Conservation (phyloP, 768 basidiomycete genomes). For the Hygrophoropsis aurantiaca region DNA sequence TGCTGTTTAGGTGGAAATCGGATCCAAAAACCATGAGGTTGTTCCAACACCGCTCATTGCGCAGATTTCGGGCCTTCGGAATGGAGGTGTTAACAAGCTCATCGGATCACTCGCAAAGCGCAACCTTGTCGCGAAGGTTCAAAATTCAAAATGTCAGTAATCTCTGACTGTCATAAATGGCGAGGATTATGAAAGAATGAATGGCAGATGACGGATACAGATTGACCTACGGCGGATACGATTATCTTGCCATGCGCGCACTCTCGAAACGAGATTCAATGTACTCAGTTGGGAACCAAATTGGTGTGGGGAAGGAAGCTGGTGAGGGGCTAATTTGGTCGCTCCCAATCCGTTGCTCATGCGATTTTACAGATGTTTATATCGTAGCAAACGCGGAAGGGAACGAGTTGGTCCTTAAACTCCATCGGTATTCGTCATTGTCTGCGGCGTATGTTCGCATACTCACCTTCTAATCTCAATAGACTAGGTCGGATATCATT, state of each 20-base stretch:
- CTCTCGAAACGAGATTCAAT: conserved; percentile 88
- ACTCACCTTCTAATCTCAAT: conserved; percentile 8
- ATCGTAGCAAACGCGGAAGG: conserved; percentile 85
- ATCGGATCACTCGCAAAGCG: conserved; percentile 90
- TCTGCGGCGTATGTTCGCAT: not conserved
- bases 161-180: not conserved
- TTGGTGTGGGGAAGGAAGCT: conserved; percentile 97
- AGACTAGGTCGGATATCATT: conserved; percentile 98
- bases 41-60: conserved; percentile 88
- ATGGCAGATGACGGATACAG: conserved; percentile 91
- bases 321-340: conserved; percentile 45
- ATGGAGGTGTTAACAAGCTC: conserved; percentile 92
- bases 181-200: conserved; percentile 3
- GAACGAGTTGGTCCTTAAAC: conserved; percentile 85
- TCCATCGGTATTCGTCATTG: conserved; percentile 70
- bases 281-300: conserved; percentile 93
- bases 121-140: conserved; percentile 84
- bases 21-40: conserved; percentile 96
- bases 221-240: conserved; percentile 97
- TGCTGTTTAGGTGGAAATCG: conserved; percentile 84
- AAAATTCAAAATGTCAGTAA: conserved; percentile 83
- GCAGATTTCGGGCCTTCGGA: conserved; percentile 89
- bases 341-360: conserved; percentile 6
- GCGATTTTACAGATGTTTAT: conserved; percentile 66
- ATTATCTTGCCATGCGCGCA: conserved; percentile 91